Evolutionary conservation across 345 rosid species (phyloP), one percentile per base, ranked within the genome.

Genomic region (Syzygium jambos): DNA sequence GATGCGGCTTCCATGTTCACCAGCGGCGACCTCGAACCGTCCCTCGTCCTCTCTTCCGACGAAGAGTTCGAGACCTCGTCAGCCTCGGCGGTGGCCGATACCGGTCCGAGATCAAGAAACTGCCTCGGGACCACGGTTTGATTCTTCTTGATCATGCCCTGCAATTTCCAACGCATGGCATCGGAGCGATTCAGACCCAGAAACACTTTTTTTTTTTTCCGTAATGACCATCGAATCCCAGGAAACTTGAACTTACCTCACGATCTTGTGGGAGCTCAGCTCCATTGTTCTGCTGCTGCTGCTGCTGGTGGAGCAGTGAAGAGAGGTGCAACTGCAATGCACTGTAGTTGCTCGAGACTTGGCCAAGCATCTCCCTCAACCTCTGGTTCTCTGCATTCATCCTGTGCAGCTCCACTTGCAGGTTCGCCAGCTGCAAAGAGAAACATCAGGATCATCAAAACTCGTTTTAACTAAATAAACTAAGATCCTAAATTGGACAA

Each of bases 1-100:
- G 87, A 87, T 63, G 86, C 91, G n/a, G 61, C 84, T 78, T 90
- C 93, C 29, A 83, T 88, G 57, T 90, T 92, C 25, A 86, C 89
- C 38, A 56, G 89, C 52, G 91, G 94, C 5, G 98, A 90, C 2
- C 90, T 95, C 0, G 98, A 96, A 3, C 78, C 86, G 4, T 86
- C 84, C n/a, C 90, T 94, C 16, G 97, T 94, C 88, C 95, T 93
- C 87, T 97, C 99, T 57, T 94, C 99, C 0, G 98, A 96, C 3
- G 96, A 95, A 25, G 97, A 95, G 61, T 92, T 91, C 5, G 95
- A 94, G 7, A 91, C 22, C 83, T 92, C 94, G 0, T 90, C 94
- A 9, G 89, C 87, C 22, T 89, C 95, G 0, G 87, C 91, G n/a
- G 86, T 85, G 11, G 86, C 89, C 1, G 92, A 80, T 6, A 14